Evolutionary conservation across 1,139 yeast species (phyloP), one percentile per base, ranked within the genome.

Genomic region (Kurtzmaniella quercitrusa): DNA sequence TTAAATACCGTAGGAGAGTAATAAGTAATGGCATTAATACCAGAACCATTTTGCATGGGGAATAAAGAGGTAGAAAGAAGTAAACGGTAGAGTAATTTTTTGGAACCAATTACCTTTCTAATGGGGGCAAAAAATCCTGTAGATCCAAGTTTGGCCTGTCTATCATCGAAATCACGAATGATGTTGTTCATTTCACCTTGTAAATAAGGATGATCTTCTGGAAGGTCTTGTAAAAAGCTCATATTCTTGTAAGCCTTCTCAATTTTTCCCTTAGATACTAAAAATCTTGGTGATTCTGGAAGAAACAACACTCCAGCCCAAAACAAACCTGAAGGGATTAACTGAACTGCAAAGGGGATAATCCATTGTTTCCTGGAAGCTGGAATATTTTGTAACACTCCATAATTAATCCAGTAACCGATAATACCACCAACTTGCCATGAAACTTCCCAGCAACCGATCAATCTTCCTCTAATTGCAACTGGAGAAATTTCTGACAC

Each of bases 401-500:
- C 80, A 52, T 63, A 71, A 50, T 62, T 61, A 39, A 64, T 63
- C 67, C 61, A 71, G 51, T 61, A 73, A 46, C 74, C 77, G 45
- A 69, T 65, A 44, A 73, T 58, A 25, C 72, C 77, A 46, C 81
- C 81, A 42, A 74, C 63, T 47, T 74, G 75, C 66, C 80, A 74
- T 19, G 75, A 65, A 43, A 75, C 65, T 53, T 77, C 82, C 61
- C 73, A 73, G 48, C 69, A 56, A 5, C 77, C 78, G 19, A 77
- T 76, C 37, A 78, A 60, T 46, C 65, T 56, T 8, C 70, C 70
- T 48, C 70, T 53, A 16, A 65, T 58, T 7, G 55, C 46, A 5
- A 67, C 55, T 8, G 69, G 70, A 12, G 65, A 54, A 21, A 62
- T 60, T 43, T 65, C 69, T 1, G 64, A 54, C 2, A 65, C 60